Evolutionary conservation across 75 land plant genomes (phyloP), one percentile per base, ranked within the genome.

Genomic region (Pinus albicaulis): DNA sequence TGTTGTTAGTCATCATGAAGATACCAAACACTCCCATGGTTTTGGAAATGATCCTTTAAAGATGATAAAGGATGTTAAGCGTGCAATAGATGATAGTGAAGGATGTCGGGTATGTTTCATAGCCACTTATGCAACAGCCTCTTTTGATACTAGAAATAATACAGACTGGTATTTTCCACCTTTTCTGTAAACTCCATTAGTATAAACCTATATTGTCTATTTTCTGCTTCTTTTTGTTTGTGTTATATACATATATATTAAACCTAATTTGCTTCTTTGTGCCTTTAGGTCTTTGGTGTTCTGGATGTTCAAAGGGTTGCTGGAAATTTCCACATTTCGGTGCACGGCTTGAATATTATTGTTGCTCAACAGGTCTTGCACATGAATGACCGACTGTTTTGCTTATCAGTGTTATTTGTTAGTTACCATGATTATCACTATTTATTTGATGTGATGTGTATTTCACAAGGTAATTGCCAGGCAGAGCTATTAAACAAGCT

Each of bases 241-340:
- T 77, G 77, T 77, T 68, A 25, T 57, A 12, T 19, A 19, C 74
- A 11, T 53, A 77, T 31, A 31, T 20, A 65, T 38, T 7, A 52
- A 59, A 56, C 13, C 44, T 74, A 23, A 41, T 56, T 65, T 31
- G 15, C 73, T 41, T 68, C 44, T 34, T 72, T 73, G 52, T 19
- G 56, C 76, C 38, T 70, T 56, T 83, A 97, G 99, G 86, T 97
- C 52, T 98, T 86, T 90, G 99, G 99, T 55, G 86, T 88, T 57
- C 82, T 98, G 24, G 99, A 95, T 82, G 99, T 98, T 48, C 96
- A 95, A 83, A 85, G 99, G 61, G 99, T 95, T 60, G 99, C 99
- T 79, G 99, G 99, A 75, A 98, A 98, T 76, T 98, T 98, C 73
- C 99, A 98, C 78, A 84, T 98, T 38, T 98, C 99, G 55, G 93